phyloP scores from a whole-genome alignment of 345 rosid species.

The Dovyalis caffra region DNA sequence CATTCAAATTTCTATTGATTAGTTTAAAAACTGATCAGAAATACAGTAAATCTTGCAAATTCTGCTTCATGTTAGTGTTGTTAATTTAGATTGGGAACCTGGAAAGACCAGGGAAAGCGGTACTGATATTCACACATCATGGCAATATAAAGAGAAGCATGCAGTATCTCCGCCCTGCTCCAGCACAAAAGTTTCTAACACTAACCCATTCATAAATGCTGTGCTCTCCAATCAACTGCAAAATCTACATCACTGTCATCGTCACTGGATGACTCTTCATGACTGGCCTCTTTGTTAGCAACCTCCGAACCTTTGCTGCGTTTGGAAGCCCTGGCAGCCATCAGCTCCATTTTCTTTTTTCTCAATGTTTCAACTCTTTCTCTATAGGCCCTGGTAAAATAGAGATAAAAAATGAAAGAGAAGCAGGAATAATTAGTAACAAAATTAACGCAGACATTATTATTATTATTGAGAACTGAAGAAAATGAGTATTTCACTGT shows the following conservation, averaged over 20 bases:
- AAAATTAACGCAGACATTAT: neutral
- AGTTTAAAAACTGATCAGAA: neutral
- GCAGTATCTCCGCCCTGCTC: no score
- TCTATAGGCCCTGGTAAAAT: constrained; percentile 42
- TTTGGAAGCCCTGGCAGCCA: constrained; percentile 59
- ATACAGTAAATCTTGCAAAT: neutral
- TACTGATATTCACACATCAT: neutral
- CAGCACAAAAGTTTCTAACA: neutral
- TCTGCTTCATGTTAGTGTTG: neutral
- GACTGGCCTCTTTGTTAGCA: constrained; percentile 27
- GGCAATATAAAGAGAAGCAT: neutral
- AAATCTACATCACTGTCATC: constrained; percentile 60
- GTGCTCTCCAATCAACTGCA: constrained; percentile 95
- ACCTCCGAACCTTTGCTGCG: constrained; percentile 42
- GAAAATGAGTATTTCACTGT: no score
- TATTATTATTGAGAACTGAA: neutral
- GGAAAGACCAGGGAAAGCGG: no score
- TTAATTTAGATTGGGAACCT: no score
- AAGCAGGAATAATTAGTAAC: neutral
- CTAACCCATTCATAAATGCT: constrained; percentile 85
- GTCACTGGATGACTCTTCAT: constrained; percentile 61
- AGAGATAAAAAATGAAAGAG: neutral
- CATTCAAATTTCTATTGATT: neutral
- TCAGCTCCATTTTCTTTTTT: constrained; percentile 68
- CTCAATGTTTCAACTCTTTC: constrained; percentile 66